phyloP scores from a whole-genome alignment of 805 yeast genomes.

The Candida sithepensis region DNA sequence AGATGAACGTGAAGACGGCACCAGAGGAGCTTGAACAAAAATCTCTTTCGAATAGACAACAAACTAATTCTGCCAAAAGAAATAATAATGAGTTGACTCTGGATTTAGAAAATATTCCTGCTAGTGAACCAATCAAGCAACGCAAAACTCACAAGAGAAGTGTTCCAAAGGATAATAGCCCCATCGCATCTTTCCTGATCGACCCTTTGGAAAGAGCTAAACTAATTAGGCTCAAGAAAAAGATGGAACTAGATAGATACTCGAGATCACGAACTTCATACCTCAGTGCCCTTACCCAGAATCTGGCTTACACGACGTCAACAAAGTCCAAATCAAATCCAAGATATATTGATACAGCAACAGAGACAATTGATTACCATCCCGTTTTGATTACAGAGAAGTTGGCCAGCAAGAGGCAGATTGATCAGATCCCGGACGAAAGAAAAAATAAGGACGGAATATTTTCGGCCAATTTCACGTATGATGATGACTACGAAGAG shows the following conservation, averaged over 20 bases:
- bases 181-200: constrained; percentile 12
- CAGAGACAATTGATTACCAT: constrained; percentile 15
- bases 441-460: constrained; percentile 24
- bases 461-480: constrained; percentile 17
- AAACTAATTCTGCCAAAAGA: not conserved
- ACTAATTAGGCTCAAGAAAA: constrained; percentile 28
- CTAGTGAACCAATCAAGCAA: not conserved
- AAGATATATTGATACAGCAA: constrained; percentile 20
- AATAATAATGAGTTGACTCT: not conserved
- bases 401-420: not conserved
- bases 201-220: constrained; percentile 33
- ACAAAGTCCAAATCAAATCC: constrained; percentile 9
- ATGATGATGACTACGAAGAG: constrained; percentile 18
- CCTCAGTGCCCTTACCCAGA: constrained; percentile 33
- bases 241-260: constrained; percentile 42
- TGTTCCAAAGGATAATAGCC: not conserved
- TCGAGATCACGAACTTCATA: constrained; percentile 44
- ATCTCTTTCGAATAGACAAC: not conserved
- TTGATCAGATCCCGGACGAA: constrained; percentile 14
- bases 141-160: not conserved
- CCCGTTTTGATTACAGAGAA: constrained; percentile 8
- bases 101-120: not conserved
- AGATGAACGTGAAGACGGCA: not conserved
- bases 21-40: not conserved
- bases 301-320: constrained; percentile 18